Evolutionary conservation across 208 protist species (phyloP), one percentile per base, ranked within the genome.

Genomic region (Trypanosoma melophagium): DNA sequence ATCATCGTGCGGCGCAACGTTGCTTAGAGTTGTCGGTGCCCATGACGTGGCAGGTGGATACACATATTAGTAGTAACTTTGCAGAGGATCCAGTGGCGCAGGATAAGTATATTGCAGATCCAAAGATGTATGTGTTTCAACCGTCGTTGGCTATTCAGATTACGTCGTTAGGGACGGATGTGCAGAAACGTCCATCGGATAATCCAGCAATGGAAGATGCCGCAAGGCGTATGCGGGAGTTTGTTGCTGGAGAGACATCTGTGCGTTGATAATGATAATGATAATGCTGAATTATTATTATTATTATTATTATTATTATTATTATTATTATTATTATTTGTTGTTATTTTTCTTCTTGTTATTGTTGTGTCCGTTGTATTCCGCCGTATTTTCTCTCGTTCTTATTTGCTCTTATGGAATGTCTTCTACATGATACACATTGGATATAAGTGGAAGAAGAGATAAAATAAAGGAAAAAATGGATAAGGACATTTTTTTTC

Each of bases 1-100:
- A 95, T 66, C 73, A 78, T 16, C 47, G 40, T n/a, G 80, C 86
- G 10, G 92, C 92, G 13, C 51, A 77, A 56, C 83, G 89, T 41
- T 95, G 88, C 57, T 74, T 97, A 8, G 87, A 89, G 24, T 79
- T 95, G 0, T 84, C 89, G 1, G 52, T 83, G 38, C 83, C 84
- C n/a, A 83, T 97, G 84, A 97, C 89, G 21, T 97, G 92, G 90
- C 92, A 97, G 60, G 71, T 97, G 28, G 92, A 97, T 70, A 97
- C 92, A 31, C 92, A 97, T 78, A 90, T 95, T 58, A 88, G 81
- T 71, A 88, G 69, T 64, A 58, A 77, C 22, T 66, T 85, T 51
- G 59, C 73, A 35, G 71, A 81, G 2, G 89, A 96, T 28, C 25
- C 67, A 9, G 71, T 42, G 42, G 87, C 81, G 35, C 58, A 87